Conservation (phyloP, 2,329 filamentous ascomycete genomes). For the Sclerotinia nivalis region DNA sequence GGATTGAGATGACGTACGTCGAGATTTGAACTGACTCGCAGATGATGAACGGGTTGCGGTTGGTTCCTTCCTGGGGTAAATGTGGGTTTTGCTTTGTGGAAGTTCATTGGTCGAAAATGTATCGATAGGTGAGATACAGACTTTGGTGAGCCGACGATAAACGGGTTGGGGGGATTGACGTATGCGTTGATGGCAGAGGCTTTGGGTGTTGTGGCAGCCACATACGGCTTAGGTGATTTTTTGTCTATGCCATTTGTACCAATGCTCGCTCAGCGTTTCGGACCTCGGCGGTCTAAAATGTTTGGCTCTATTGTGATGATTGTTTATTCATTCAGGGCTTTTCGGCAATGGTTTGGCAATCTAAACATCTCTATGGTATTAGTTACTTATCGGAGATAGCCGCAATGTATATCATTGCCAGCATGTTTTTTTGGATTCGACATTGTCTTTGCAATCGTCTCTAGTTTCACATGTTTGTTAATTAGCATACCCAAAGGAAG, state of each 20-base stretch:
- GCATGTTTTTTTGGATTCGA: slow-evolving; percentile 56
- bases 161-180: slow-evolving; percentile 15
- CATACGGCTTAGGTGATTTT: slow-evolving; percentile 57
- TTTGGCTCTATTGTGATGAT: slow-evolving; percentile 56
- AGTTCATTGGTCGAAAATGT: not conserved
- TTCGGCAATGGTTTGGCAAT: slow-evolving; percentile 31
- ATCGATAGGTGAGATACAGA: slow-evolving; percentile 9
- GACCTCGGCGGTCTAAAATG: slow-evolving; percentile 56
- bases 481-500: slow-evolving; percentile 55
- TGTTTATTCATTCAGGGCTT: slow-evolving; percentile 54
- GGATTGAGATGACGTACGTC: slow-evolving; percentile 57
- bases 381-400: slow-evolving; percentile 36
- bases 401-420: slow-evolving; percentile 54
- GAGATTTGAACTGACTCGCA: slow-evolving; percentile 51
- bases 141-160: slow-evolving; percentile 5
- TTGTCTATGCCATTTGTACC: slow-evolving; percentile 55
- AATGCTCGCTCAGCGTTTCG: slow-evolving; percentile 51
- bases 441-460: slow-evolving; percentile 53
- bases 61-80: slow-evolving; percentile 40
- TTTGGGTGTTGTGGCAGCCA: slow-evolving; percentile 42
- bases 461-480: slow-evolving; percentile 55
- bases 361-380: slow-evolving; percentile 41
- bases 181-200: slow-evolving; percentile 12
- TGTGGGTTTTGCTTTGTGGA: slow-evolving; percentile 28
- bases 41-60: slow-evolving; percentile 49